Evolutionary conservation across 108 stramenopile species (phyloP), one percentile per base, ranked within the genome.

Genomic region (Cyclotella cryptica): DNA sequence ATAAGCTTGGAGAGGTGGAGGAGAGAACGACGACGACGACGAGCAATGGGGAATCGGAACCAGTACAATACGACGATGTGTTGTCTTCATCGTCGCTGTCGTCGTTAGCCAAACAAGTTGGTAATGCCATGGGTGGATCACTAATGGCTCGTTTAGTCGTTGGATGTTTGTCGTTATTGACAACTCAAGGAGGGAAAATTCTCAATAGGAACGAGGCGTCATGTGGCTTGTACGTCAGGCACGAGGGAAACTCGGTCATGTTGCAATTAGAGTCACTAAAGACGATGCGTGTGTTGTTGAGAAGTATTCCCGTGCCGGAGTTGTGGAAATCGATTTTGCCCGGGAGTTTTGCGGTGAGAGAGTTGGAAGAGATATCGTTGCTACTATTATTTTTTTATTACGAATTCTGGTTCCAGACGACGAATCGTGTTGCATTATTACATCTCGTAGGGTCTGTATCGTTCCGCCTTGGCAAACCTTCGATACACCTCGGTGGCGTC

Each of bases 241-340:
- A 6, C 8, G 69, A 60, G 53, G 60, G 59, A 4, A 64, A 75
- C 43, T 6, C 57, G 14, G 45, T 46, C 47, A 28, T 28, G 57
- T 66, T 86, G 57, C 62, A 74, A 13, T 46, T 79, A 14, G 65
- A 86, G 44, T 64, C 85, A 43, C 51, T 86, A 43, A 65, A 43
- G 13, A 83, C 85, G 14, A 35, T 86, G 26, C 65, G 46, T 15
- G 17, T 46, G 11, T 45, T 86, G 13, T 21, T 86, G 82, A 24
- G 17, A 29, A 18, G 68, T 41, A 47, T 86, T 29, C 82, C 85
- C 54, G 30, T 61, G 27, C 22, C 22, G 35, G 66, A 63, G 26
- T 29, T 79, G 47, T 86, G 85, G 85, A 79, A 60, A 21, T 55
- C 73, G 8, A 57, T 86, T 21, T 51, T 86, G 0, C 85, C 85